Evolutionary conservation across 768 basidiomycete genomes (phyloP).

Genomic region (Multifurca ochricompacta): DNA sequence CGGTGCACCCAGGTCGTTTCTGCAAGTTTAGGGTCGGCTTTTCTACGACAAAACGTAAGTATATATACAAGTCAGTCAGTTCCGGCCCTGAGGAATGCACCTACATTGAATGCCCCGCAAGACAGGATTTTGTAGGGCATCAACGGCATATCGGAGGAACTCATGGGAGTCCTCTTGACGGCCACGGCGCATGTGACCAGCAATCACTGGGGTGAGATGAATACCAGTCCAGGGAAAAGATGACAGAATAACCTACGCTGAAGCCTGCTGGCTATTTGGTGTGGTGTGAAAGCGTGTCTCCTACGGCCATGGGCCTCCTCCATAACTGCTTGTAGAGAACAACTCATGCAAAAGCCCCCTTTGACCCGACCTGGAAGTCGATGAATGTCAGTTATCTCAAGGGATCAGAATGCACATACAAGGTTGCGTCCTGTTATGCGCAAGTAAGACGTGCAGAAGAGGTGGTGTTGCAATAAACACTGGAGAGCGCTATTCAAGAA

Average conservation of each 20-base stretch:
- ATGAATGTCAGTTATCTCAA: background rate
- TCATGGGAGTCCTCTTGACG: slow-evolving; percentile 98
- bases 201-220: slow-evolving; percentile 53
- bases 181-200: slow-evolving; percentile 84
- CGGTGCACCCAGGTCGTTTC: slow-evolving; percentile 93
- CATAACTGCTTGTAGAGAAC: slow-evolving; percentile 55
- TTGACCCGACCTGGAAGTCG: slow-evolving; percentile 33
- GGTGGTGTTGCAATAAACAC: slow-evolving; percentile 91
- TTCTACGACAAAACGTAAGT: slow-evolving; percentile 35
- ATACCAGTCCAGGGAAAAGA: slow-evolving; percentile 1
- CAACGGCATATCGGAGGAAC: slow-evolving; percentile 90
- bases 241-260: slow-evolving; percentile 38
- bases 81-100: slow-evolving; percentile 25
- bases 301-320: slow-evolving; percentile 40
- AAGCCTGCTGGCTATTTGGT: slow-evolving; percentile 55
- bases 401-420: slow-evolving; percentile 41
- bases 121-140: slow-evolving; percentile 79
- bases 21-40: slow-evolving; percentile 58
- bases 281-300: slow-evolving; percentile 51
- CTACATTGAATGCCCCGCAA: slow-evolving; percentile 64
- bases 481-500: slow-evolving; percentile 94
- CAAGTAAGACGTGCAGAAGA: slow-evolving; percentile 52
- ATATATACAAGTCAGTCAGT: too few species aligned
- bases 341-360: slow-evolving; percentile 69
- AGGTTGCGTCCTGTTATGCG: slow-evolving; percentile 40